Evolutionary conservation across 257 asterid genomes (phyloP).

Genomic region (Rubia yunnanensis): DNA sequence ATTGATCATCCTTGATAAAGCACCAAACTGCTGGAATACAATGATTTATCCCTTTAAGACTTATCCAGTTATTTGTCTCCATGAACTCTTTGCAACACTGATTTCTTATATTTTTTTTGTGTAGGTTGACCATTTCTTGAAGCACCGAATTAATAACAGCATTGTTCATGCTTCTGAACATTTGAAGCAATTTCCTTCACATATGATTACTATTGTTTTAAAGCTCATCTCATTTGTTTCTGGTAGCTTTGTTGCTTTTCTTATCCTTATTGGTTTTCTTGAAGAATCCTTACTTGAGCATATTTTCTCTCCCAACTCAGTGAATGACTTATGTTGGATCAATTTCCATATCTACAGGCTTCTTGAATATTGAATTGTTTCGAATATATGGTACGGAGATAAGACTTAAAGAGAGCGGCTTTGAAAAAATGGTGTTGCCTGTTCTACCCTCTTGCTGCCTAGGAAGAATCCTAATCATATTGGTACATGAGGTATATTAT

Average conservation of each 20-base stretch:
- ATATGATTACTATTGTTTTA: conserved; percentile 67
- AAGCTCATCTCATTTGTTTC: conserved; percentile 94
- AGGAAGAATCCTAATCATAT: too few species aligned
- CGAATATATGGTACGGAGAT: too few species aligned
- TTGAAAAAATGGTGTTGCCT: too few species aligned
- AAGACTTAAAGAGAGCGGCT: too few species aligned
- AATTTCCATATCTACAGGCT: conserved; percentile 45
- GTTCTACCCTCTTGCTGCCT: too few species aligned
- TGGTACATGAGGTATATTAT: too few species aligned
- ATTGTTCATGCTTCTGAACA: conserved; percentile 72
- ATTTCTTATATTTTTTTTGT: conserved; percentile 5
- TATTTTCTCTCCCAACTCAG: background rate
- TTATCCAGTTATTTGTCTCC: background rate
- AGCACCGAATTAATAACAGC: conserved; percentile 82
- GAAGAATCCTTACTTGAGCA: conserved; percentile 64
- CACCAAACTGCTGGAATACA: background rate
- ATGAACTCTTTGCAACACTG: conserved; percentile 1
- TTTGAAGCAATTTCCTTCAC: conserved; percentile 91
- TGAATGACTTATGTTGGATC: background rate
- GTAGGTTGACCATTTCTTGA: conserved; percentile 96
- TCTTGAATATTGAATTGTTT: too few species aligned
- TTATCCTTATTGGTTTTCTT: conserved; percentile 81
- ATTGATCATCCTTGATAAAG: background rate
- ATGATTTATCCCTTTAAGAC: background rate
- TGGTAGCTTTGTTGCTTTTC: conserved; percentile 98